These are phyloP conservation scores for Leccinum fuscescens DNA, from an alignment of 1,284 basidiomycete genomes.

Conservation along the genomic window DNA sequence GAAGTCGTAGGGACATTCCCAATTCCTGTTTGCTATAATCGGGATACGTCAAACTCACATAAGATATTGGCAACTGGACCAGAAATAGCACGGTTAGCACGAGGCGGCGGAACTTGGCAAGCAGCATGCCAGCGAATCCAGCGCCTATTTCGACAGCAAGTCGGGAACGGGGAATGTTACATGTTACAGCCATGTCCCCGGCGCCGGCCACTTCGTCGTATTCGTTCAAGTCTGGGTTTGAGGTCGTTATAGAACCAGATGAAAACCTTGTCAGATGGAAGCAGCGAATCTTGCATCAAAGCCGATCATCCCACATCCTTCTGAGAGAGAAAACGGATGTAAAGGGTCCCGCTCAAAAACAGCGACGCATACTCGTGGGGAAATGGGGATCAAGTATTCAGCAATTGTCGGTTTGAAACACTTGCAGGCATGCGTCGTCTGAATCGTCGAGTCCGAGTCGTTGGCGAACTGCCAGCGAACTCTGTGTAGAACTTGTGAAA, in stretches of 20 bases:
- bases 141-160: neutral
- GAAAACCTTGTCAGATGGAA: neutral
- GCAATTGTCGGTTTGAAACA: neutral
- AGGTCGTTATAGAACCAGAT: neutral
- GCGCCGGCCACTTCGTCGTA: neutral
- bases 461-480: neutral
- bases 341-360: neutral
- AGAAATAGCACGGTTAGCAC: neutral
- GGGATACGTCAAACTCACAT: neutral
- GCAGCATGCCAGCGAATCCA: neutral
- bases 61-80: neutral
- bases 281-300: neutral
- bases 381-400: neutral
- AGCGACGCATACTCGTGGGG: neutral
- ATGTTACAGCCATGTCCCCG: neutral
- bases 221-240: neutral
- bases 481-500: neutral
- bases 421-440: neutral
- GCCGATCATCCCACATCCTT: neutral
- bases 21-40: neutral
- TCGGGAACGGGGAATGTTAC: neutral
- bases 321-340: neutral
- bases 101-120: constrained; percentile 1
- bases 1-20: neutral
- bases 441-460: neutral